Percentiles rank a stretch among this genome's conserved stretches.
These are phyloP conservation scores for Aureobasidium uvarum DNA, from an alignment of 2,329 filamentous ascomycete species.

Conservation along the genomic window DNA sequence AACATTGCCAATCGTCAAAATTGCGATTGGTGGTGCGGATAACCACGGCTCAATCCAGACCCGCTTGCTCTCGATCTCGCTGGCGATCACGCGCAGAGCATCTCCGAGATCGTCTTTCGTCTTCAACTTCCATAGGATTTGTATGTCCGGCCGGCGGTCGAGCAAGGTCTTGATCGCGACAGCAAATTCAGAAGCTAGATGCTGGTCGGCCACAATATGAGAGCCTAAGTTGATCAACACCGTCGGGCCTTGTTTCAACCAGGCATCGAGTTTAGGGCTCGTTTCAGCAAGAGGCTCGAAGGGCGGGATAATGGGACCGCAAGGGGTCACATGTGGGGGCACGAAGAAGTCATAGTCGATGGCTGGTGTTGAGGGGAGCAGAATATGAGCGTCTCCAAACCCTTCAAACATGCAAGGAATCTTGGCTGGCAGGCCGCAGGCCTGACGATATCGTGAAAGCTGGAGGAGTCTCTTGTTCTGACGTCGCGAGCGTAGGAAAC, in stretches of 20 bases:
- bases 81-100: not conserved
- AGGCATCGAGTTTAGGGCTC: not conserved
- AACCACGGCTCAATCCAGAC: slow-evolving; percentile 22
- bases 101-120: not conserved
- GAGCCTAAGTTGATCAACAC: slow-evolving; percentile 25
- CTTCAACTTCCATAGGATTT: slow-evolving; percentile 25
- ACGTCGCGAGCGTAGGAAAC: not conserved
- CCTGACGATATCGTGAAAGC: not conserved
- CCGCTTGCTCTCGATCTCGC: not conserved
- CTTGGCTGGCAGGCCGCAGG: not conserved
- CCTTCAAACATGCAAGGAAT: slow-evolving; percentile 4
- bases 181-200: slow-evolving; percentile 1
- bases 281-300: not conserved
- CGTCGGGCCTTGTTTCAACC: slow-evolving; percentile 17
- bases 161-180: slow-evolving; percentile 10
- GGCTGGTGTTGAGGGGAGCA: not conserved
- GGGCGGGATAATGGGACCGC: slow-evolving; percentile 1
- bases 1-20: slow-evolving; percentile 2
- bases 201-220: not conserved
- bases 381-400: not conserved
- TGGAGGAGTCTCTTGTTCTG: slow-evolving; percentile 1
- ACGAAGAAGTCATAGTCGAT: slow-evolving; percentile 13
- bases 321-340: not conserved
- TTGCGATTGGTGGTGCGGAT: slow-evolving; percentile 14
- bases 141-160: slow-evolving; percentile 15